Base-by-base conservation (phyloP, 176 grass and related monocot genomes). In the Lolium perenne region DNA sequence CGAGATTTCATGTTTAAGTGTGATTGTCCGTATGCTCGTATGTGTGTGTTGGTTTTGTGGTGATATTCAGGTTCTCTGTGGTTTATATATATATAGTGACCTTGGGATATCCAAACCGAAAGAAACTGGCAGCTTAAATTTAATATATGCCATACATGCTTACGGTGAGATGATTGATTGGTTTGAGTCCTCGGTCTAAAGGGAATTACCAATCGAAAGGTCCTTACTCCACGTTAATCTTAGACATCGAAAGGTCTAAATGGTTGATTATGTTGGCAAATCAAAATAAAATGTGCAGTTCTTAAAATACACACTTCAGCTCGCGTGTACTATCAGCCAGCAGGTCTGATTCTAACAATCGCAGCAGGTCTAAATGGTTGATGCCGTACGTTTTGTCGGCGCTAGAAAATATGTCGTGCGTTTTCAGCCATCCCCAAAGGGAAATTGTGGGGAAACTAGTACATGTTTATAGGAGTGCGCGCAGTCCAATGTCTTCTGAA, bases 11-110 rank as follows among this genome's bases (percentile, higher is more conserved):
- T 75, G 17, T 50, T 35, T 72, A 14, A 40, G 10, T 18, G 2
- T 11, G n/a, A n/a, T n/a, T n/a, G n/a, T n/a, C n/a, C n/a, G n/a
- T n/a, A n/a, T n/a, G n/a, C n/a, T n/a, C n/a, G 53, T 73, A 10
- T 57, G 11, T 20, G 6, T 20, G 53, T 73, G 13, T 32, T 48
- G 38, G 10, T 15, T 6, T 49, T 64, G 59, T 85, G 72, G 40
- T 29, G 29, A 54, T 65, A 18, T 22, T 29, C 11, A 25, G 71
- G 14, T 51, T 32, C 2, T 38, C 45, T 14, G 25, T 23, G 8
- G n/a, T 55, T 83, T 83, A 83, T 72, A 43, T 5, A 53, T 83
- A 83, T 72, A 43, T 5, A 53, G 50, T 50, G 2, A 53, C 50
- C 12, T 50, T 50, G 48, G 48, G 46, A 48, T 48, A 1, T 48